Base-by-base conservation (phyloP, 164 flowering plant genomes). In the Malania oleifera region DNA sequence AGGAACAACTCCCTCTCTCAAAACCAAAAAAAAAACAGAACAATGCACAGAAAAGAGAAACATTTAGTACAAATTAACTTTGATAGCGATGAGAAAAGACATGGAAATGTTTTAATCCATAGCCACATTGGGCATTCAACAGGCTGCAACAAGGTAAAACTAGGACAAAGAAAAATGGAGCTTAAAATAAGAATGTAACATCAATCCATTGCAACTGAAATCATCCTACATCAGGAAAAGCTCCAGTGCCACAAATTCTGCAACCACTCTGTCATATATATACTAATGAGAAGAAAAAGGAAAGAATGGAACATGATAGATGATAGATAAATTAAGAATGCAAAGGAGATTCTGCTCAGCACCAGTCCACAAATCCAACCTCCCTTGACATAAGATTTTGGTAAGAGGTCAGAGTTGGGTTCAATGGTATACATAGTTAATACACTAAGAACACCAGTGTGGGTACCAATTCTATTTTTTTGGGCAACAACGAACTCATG, bases 401-500 rank as follows among this genome's bases (percentile, higher is more conserved):
- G n/a, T n/a, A n/a, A n/a, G n/a, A n/a, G n/a, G n/a, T n/a, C n/a
- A n/a, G n/a, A n/a, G n/a, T 48, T 41, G 17, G 56, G 53, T 50
- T 40, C 52, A 44, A 25, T 26, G 6, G 39, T 29, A 15, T 59
- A 55, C 27, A 52, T 14, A 49, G 48, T 46, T 22, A 22, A 57
- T 48, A 68, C 39, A 54, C 37, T 53, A n/a, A n/a, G 31, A 31
- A 59, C 52, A 55, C 51, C 54, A 28, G 62, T 54, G 45, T 34
- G 41, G 62, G 55, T 64, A 60, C 64, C 69, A 57, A 57, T 55
- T 52, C 52, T 39, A 25, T 52, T 46, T 49, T 52, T 43, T 53
- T 54, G 63, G 74, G 66, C 54, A 64, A 53, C 57, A 63, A 39
- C 59, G 45, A 52, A 52, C 57, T 59, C 62, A 66, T 48, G 53